Base-by-base conservation (phyloP, 305 asterid genomes). In the Plantago rigida region DNA sequence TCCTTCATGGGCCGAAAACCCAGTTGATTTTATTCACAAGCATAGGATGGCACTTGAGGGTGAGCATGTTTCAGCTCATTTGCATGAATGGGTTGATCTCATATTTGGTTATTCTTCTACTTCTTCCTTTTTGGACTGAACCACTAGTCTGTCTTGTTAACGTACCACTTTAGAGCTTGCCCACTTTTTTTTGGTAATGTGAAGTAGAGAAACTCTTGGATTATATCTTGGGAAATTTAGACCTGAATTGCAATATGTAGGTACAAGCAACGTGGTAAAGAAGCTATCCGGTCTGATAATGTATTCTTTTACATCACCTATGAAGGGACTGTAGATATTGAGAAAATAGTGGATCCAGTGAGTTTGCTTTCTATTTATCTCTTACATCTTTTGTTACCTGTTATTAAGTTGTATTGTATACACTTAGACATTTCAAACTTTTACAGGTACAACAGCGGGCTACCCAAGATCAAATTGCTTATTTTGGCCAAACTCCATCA, bases 401-500 rank as follows among this genome's bases (percentile, higher is more conserved):
- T 72, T 59, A 36, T 56, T 61, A 45, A 34, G 44, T 46, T 29
- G 58, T 41, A 41, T 55, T 46, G 60, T 36, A 60, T 48, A 57
- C 52, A 49, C 75, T 75, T 63, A 36, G 41, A 53, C 59, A 62
- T 62, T 71, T 29, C 56, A 31, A 72, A 60, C 56, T 48, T 57
- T 73, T 56, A 75, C 70, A 93, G 99, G 95, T 84, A 34, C 97
- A 87, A 72, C 97, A 89, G 61, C 90, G 83, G 60, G 84, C 97
- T 64, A 82, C 95, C 65, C 99, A 93, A 77, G 97, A 93, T 77
- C 99, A 93, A 85, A 93, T 93, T 78, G 90, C 99, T 45, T 93
- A 87, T 79, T 93, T 93, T 62, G 99, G 99, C 67, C 99, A 93
- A 80, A 93, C 99, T 71, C 99, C 99, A 22, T 93, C 97, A 29